phyloP scores from a whole-genome alignment of 768 basidiomycete genomes.

The Tulasnella calospora region DNA sequence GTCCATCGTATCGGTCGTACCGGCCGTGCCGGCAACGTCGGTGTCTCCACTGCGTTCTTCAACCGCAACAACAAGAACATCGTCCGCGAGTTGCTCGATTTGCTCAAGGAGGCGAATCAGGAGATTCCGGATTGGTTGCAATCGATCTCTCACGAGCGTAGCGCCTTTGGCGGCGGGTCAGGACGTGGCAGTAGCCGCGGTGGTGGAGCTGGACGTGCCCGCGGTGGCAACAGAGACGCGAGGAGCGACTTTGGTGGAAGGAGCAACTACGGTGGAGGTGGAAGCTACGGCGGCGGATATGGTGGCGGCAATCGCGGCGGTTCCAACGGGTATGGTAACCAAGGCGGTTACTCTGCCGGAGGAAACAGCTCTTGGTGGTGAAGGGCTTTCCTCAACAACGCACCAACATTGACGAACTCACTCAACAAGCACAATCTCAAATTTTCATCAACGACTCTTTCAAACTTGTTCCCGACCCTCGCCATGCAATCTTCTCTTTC shows the following conservation, averaged over 20 bases:
- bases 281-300: constrained; percentile 29
- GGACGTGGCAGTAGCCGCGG: constrained; percentile 48
- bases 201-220: constrained; percentile 51
- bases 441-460: constrained; percentile 3
- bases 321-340: constrained; percentile 39
- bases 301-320: constrained; percentile 37
- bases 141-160: constrained; percentile 66
- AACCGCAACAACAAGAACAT: constrained; percentile 91
- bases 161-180: constrained; percentile 50
- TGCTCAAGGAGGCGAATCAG: constrained; percentile 93
- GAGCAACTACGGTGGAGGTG: constrained; percentile 25
- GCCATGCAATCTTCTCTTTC: background rate
- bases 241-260: constrained; percentile 35
- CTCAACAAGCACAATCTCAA: background rate
- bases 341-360: constrained; percentile 44
- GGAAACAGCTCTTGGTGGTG: constrained; percentile 48
- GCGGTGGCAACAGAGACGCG: constrained; percentile 50
- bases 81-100: constrained; percentile 84
- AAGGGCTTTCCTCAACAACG: constrained; percentile 26
- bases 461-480: background rate
- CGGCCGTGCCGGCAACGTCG: constrained; percentile 97
- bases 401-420: background rate
- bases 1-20: constrained; percentile 98
- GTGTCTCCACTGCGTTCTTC: constrained; percentile 93
- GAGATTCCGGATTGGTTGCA: constrained; percentile 91